These are phyloP conservation scores for Conringia planisiliqua DNA, from an alignment of 345 rosid species.

Conservation along the genomic window DNA sequence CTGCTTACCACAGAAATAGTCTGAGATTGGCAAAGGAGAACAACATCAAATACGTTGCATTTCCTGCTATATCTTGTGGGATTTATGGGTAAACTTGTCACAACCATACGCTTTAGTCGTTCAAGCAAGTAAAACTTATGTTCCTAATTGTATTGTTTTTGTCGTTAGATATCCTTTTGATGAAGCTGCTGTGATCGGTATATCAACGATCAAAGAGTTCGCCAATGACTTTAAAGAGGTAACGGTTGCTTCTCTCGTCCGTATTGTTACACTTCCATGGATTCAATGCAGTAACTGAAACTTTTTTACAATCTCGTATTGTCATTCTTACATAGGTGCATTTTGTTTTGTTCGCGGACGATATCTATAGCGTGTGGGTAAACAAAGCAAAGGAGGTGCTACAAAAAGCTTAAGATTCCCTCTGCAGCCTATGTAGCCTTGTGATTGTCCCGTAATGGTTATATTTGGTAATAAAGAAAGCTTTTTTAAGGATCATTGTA, in stretches of 20 bases:
- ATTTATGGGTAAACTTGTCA: conserved; percentile 46
- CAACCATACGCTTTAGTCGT: neutral
- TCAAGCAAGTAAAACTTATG: neutral
- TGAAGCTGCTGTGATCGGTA: conserved; percentile 71
- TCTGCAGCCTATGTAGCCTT: conserved; percentile 24
- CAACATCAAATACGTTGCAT: conserved; percentile 67
- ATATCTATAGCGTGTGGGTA: conserved; percentile 58
- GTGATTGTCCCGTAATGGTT: neutral
- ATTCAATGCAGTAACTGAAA: neutral
- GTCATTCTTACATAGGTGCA: conserved; percentile 55
- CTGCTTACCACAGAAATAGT: conserved; percentile 54
- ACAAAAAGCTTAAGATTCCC: conserved; percentile 66
- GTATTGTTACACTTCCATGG: neutral
- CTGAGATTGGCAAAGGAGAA: conserved; percentile 66
- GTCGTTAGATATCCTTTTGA: conserved; percentile 70
- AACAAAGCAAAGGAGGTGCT: conserved; percentile 63
- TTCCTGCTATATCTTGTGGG: conserved; percentile 90
- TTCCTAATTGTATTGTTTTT: neutral
- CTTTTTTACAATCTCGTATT: neutral
- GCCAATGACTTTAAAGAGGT: conserved; percentile 79
- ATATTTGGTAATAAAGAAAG: neutral
- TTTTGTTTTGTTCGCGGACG: conserved; percentile 62
- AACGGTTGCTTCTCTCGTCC: neutral
- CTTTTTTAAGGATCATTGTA: neutral
- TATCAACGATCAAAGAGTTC: conserved; percentile 69